phyloP scores from a whole-genome alignment of 164 flowering plant species.

The Houttuynia cordata region DNA sequence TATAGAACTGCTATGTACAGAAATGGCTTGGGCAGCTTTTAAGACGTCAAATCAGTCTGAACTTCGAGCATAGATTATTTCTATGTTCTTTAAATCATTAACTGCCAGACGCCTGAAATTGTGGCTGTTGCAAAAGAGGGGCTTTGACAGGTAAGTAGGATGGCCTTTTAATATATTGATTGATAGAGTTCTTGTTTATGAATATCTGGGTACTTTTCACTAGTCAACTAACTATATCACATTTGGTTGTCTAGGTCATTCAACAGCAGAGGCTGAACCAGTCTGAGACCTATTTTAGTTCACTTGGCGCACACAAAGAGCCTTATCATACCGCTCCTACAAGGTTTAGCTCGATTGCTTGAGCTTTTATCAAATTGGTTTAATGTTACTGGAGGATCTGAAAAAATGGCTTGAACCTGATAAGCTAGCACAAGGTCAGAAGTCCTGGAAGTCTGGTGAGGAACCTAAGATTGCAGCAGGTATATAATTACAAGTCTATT shows the following conservation, averaged over 20 bases:
- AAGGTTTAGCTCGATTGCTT: constrained; percentile 92
- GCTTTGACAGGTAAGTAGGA: constrained; percentile 62
- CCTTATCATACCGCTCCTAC: constrained; percentile 96
- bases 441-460: constrained; percentile 97
- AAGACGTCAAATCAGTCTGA: constrained; percentile 80
- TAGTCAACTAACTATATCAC: neutral
- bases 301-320: constrained; percentile 94
- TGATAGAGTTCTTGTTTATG: too few species aligned
- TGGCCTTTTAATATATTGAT: neutral
- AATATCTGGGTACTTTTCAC: too few species aligned
- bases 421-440: constrained; percentile 88
- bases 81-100: constrained; percentile 96
- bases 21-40: constrained; percentile 99
- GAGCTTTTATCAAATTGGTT: constrained; percentile 96
- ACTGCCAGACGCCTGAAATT: constrained; percentile 94
- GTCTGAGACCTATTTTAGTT: constrained; percentile 93
- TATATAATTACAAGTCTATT: constrained; percentile 11
- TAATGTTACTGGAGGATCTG: constrained; percentile 92
- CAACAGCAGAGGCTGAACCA: constrained; percentile 91
- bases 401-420: constrained; percentile 99
- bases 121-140: constrained; percentile 99
- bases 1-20: constrained; percentile 96
- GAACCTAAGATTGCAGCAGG: constrained; percentile 99
- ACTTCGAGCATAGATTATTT: constrained; percentile 82
- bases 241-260: constrained; percentile 47